Evolutionary conservation across 129 eudicot species (phyloP).

Genomic region (Mikania micrantha): DNA sequence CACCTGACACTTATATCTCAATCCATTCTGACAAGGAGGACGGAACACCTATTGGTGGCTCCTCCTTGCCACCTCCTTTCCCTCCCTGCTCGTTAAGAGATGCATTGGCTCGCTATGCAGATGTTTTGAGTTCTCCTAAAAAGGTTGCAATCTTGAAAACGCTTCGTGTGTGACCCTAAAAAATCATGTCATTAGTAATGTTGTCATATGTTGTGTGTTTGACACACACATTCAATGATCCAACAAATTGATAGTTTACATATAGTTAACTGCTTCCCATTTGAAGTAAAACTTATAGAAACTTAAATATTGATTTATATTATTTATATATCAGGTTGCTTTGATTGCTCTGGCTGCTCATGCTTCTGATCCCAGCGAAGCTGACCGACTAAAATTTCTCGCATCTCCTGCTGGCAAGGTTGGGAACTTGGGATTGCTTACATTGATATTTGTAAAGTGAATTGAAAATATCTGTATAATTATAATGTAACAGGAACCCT

Average conservation of each 20-base stretch:
- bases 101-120: constrained; percentile 77
- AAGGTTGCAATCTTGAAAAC: constrained; percentile 10
- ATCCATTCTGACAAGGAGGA: constrained; percentile 24
- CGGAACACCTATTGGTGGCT: constrained; percentile 62
- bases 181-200: background rate
- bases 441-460: background rate
- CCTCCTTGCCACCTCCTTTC: constrained; percentile 77
- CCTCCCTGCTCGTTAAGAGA: constrained; percentile 74
- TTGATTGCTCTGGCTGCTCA: constrained; percentile 59
- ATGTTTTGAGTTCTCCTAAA: constrained; percentile 68
- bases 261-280: background rate
- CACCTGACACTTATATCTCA: background rate
- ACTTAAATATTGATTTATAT: too few species aligned
- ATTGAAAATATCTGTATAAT: too few species aligned
- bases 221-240: too few species aligned
- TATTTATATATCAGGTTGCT: constrained; percentile 31
- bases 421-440: constrained; percentile 5
- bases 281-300: background rate
- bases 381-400: constrained; percentile 53
- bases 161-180: background rate
- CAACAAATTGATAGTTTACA: background rate
- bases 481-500: too few species aligned
- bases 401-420: constrained; percentile 85
- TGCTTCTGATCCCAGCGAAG: constrained; percentile 70
- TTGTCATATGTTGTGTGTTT: background rate